Conservation (phyloP, 1,284 basidiomycete species). For the Boletus smithii region DNA sequence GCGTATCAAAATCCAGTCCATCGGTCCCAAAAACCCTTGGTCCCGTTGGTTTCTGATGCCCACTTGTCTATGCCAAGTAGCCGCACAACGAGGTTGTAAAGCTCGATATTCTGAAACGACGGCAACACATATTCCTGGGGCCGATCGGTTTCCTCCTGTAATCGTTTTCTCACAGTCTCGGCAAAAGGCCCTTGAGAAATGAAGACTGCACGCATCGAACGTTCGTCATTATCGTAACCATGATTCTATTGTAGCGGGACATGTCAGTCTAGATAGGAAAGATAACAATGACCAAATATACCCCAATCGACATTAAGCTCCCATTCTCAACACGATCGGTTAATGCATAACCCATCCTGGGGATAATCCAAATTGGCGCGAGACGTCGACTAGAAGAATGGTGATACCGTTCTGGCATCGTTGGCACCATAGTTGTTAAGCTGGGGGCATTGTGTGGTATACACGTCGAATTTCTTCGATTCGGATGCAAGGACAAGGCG, state of each 20-base stretch:
- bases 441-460: constrained; percentile 41
- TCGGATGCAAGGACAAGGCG: constrained; percentile 45
- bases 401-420: constrained; percentile 79
- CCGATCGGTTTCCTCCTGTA: neutral
- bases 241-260: constrained; percentile 52
- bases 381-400: constrained; percentile 69
- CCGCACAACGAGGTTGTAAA: constrained; percentile 77
- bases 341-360: constrained; percentile 71
- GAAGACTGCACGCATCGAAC: constrained; percentile 84
- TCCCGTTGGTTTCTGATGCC: constrained; percentile 70
- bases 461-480: constrained; percentile 65
- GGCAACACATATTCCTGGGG: constrained; percentile 67
- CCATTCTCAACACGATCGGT: constrained; percentile 61
- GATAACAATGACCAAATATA: constrained; percentile 26
- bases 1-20: constrained; percentile 8
- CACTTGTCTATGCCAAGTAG: constrained; percentile 60
- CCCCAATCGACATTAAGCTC: constrained; percentile 64
- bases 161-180: constrained; percentile 48
- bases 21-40: constrained; percentile 70
- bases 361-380: constrained; percentile 82
- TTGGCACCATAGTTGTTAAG: neutral
- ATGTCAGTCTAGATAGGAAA: neutral
- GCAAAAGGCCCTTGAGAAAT: constrained; percentile 84
- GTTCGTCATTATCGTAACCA: constrained; percentile 74
- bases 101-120: constrained; percentile 76